These are phyloP conservation scores for Naganishia kalamii DNA, from an alignment of 768 basidiomycete species.

Conservation along the genomic window DNA sequence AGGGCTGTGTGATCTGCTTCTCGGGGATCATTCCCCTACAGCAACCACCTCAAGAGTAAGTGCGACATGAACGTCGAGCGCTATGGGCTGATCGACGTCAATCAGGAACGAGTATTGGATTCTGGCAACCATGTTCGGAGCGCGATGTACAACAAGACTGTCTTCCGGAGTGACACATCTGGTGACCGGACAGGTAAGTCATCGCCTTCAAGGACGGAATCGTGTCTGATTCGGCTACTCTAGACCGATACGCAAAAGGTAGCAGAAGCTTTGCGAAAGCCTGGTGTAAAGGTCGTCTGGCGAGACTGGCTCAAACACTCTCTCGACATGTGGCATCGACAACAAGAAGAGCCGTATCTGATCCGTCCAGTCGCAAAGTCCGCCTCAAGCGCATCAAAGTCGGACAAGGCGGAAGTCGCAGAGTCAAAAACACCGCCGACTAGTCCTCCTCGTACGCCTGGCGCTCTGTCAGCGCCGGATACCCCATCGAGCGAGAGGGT, in stretches of 20 bases:
- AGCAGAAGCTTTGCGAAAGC: conserved; percentile 68
- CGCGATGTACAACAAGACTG: conserved; percentile 67
- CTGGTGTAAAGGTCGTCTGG: conserved; percentile 77
- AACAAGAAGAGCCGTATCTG: conserved; percentile 71
- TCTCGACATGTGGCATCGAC: conserved; percentile 75
- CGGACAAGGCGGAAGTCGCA: conserved; percentile 16
- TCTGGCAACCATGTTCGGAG: conserved; percentile 75
- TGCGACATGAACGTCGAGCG: background rate
- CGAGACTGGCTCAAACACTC: conserved; percentile 83
- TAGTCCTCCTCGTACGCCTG: background rate
- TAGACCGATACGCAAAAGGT: conserved; percentile 89
- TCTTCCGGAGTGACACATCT: conserved; percentile 71
- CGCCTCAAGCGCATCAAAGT: background rate
- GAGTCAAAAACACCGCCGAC: conserved; percentile 11
- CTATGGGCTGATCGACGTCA: conserved; percentile 55
- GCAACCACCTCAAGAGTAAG: conserved; percentile 62
- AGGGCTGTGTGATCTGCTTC: conserved; percentile 75
- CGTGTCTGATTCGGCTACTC: background rate
- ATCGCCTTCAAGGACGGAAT: conserved; percentile 20
- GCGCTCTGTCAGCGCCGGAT: background rate
- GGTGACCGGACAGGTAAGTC: conserved; percentile 72
- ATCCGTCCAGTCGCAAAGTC: conserved; percentile 28
- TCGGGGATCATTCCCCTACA: conserved; percentile 93
- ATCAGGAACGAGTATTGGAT: conserved; percentile 54
- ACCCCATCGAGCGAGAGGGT: background rate